phyloP scores from a whole-genome alignment of 768 basidiomycete species.

The Pleurotus eryngii region DNA sequence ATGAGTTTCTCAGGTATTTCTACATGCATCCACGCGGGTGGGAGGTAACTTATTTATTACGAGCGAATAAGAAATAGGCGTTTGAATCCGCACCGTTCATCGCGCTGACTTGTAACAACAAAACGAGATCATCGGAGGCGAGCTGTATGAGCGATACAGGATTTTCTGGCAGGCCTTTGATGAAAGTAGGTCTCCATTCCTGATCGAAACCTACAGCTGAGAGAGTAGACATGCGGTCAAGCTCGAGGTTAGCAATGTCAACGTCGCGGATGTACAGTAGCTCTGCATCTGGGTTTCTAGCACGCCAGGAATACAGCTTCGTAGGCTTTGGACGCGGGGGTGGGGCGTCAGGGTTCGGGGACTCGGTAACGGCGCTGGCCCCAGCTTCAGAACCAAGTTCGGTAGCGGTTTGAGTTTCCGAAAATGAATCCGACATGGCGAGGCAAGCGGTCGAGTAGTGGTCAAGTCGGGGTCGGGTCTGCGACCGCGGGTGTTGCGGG shows the following conservation, averaged over 20 bases:
- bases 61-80: slow-evolving; percentile 2
- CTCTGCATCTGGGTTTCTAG: slow-evolving; percentile 25
- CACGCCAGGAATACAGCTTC: slow-evolving; percentile 33
- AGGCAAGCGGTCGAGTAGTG: neutral
- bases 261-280: slow-evolving; percentile 33
- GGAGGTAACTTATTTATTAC: neutral
- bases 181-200: slow-evolving; percentile 71
- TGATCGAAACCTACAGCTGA: slow-evolving; percentile 61
- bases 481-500: neutral
- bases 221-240: neutral
- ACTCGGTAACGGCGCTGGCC: neutral
- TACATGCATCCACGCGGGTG: slow-evolving; percentile 18
- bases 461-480: neutral
- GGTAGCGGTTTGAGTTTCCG: too few species aligned
- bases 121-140: slow-evolving; percentile 48
- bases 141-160: slow-evolving; percentile 75
- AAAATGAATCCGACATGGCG: too few species aligned
- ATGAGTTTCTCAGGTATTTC: slow-evolving; percentile 52
- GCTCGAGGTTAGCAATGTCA: neutral
- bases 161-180: slow-evolving; percentile 54
- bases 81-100: slow-evolving; percentile 42
- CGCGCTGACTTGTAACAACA: slow-evolving; percentile 62
- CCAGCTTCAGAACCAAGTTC: too few species aligned
- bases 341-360: neutral
- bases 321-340: slow-evolving; percentile 18